A percentile compares a stretch with the other conserved stretches of the same genome.
Conservation (phyloP, 164 flowering plant species). For the Buxus sempervirens region DNA sequence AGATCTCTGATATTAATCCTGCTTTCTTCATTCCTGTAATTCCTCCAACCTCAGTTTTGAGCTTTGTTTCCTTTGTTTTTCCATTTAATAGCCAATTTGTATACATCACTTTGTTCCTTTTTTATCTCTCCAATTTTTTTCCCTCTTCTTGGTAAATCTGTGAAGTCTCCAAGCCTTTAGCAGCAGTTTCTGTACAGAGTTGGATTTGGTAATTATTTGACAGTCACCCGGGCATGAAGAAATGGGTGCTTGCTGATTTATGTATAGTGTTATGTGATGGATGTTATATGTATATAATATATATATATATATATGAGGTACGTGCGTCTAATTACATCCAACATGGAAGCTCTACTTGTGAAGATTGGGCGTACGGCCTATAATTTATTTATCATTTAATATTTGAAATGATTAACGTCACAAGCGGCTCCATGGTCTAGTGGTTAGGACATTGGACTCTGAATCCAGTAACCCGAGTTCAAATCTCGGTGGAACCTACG, state of each 20-base stretch:
- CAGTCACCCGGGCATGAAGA: too few relatives aligned
- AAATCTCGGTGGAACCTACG: constrained; percentile 65
- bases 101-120: neutral
- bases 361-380: too few relatives aligned
- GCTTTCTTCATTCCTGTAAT: neutral
- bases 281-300: too few relatives aligned
- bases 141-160: neutral
- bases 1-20: neutral
- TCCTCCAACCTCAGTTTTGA: constrained; percentile 8
- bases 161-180: too few relatives aligned
- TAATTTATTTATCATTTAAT: too few relatives aligned
- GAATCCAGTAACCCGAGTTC: constrained; percentile 71
- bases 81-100: constrained; percentile 3
- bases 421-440: constrained; percentile 63
- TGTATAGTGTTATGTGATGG: too few relatives aligned
- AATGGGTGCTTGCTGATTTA: neutral
- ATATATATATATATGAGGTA: too few relatives aligned
- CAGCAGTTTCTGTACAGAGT: too few relatives aligned
- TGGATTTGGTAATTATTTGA: constrained; percentile 3
- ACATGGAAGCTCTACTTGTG: too few relatives aligned
- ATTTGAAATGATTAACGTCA: too few relatives aligned
- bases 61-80: too few relatives aligned
- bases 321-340: neutral
- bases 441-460: constrained; percentile 70
- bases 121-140: too few relatives aligned